Percentiles rank a stretch among this genome's conserved stretches.
These are phyloP conservation scores for Jatropha podagrica DNA, from an alignment of 441 rosid species.

Conservation along the genomic window DNA sequence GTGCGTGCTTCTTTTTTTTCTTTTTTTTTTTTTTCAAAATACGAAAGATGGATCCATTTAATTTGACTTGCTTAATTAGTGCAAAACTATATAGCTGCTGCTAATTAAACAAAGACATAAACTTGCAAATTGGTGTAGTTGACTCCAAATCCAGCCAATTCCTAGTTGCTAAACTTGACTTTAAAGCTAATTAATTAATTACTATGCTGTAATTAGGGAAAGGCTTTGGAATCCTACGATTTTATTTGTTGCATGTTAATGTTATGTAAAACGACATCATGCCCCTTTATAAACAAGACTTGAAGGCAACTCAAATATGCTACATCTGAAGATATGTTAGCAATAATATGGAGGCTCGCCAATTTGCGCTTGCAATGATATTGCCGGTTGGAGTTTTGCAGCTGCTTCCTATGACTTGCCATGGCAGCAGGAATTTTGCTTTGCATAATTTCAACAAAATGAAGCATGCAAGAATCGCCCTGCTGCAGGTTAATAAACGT, in stretches of 20 bases:
- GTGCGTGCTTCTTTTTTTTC: too few species aligned
- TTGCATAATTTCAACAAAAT: conserved; percentile 1
- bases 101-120: too few species aligned
- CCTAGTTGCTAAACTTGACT: not conserved
- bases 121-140: not conserved
- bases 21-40: too few species aligned
- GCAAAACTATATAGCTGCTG: too few species aligned
- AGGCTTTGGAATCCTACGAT: too few species aligned
- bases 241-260: too few species aligned
- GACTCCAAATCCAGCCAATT: not conserved
- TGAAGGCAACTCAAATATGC: not conserved
- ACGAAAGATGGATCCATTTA: too few species aligned
- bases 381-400: not conserved
- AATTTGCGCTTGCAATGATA: not conserved
- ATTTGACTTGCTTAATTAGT: too few species aligned
- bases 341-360: not conserved
- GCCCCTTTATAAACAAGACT: not conserved
- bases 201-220: too few species aligned
- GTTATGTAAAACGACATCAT: too few species aligned
- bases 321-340: not conserved
- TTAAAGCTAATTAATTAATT: too few species aligned
- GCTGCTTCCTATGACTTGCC: not conserved
- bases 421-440: not conserved
- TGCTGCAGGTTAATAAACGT: not conserved
- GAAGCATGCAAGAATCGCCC: conserved; percentile 1